Conservation (phyloP, 1,139 yeast genomes). For the Pichia sp. region DNA sequence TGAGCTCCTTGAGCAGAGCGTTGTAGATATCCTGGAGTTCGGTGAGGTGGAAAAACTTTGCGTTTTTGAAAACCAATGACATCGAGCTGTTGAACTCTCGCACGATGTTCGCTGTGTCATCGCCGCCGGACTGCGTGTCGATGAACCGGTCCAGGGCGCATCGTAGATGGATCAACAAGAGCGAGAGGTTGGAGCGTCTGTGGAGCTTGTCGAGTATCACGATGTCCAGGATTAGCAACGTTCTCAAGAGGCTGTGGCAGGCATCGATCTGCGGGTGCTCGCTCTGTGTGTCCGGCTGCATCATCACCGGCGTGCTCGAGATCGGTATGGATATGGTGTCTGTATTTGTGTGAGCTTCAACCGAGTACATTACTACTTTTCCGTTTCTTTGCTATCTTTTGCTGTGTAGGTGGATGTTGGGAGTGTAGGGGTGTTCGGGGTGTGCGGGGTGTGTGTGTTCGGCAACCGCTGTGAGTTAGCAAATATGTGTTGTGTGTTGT, state of each 20-base stretch:
- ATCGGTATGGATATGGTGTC: background rate
- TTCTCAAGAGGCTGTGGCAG: background rate
- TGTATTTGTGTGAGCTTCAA: background rate
- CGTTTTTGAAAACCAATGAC: conserved; percentile 1
- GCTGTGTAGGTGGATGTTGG: background rate
- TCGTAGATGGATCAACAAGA: conserved; percentile 10
- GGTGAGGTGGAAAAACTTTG: background rate
- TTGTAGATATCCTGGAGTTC: background rate
- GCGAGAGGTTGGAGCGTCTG: conserved; percentile 6
- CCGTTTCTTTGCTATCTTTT: background rate
- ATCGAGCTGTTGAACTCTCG: conserved; percentile 1
- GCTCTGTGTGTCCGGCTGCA: background rate
- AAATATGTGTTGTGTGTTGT: background rate
- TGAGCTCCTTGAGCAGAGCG: background rate
- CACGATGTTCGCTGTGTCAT: background rate
- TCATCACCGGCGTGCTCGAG: background rate
- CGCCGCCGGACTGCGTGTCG: background rate
- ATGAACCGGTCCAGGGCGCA: background rate
- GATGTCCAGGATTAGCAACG: conserved; percentile 8
- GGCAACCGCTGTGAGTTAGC: background rate
- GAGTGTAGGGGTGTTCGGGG: background rate
- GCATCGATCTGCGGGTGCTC: background rate
- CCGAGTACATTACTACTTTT: background rate
- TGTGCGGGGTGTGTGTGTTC: too few relatives aligned
- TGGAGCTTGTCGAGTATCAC: conserved; percentile 12